Percentiles rank a stretch among this genome's conserved stretches.
phyloP scores from a whole-genome alignment of 495 filamentous ascomycete species.

The Poronia punctata region DNA sequence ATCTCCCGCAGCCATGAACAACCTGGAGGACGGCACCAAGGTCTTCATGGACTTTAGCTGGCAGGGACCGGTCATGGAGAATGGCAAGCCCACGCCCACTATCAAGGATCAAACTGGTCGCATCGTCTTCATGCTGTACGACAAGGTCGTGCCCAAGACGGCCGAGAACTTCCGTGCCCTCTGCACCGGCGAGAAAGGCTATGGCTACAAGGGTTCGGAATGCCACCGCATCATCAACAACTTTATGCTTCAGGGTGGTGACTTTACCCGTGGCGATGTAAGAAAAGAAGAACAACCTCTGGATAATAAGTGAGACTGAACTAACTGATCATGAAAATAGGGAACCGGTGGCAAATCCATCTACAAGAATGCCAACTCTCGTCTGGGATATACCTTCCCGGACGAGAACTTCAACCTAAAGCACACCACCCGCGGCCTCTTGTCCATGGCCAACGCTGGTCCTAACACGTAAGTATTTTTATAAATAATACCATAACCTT shows the following conservation, averaged over 20 bases:
- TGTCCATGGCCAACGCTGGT: constrained; percentile 82
- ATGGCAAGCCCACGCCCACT: constrained; percentile 48
- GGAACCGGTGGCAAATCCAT: constrained; percentile 83
- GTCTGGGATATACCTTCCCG: constrained; percentile 76
- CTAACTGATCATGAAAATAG: constrained; percentile 36
- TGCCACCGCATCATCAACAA: constrained; percentile 95
- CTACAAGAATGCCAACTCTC: no score
- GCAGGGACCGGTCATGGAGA: constrained; percentile 59
- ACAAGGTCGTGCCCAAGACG: constrained; percentile 82
- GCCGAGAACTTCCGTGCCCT: constrained; percentile 90
- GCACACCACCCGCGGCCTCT: constrained; percentile 56
- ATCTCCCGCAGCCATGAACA: constrained; percentile 55
- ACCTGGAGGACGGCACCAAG: constrained; percentile 43
- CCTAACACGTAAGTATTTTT: constrained; percentile 65
- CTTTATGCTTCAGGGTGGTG: constrained; percentile 99
- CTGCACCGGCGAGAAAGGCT: constrained; percentile 88
- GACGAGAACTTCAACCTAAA: constrained; percentile 71
- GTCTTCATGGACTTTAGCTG: constrained; percentile 43
- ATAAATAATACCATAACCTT: constrained; percentile 5
- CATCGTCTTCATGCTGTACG: constrained; percentile 86
- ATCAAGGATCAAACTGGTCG: constrained; percentile 61
- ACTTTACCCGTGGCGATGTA: constrained; percentile 95
- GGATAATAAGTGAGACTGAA: no score
- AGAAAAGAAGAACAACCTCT: constrained; percentile 24
- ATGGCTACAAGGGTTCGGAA: constrained; percentile 68